A percentile compares a stretch with the other conserved stretches of the same genome.
phyloP scores from a whole-genome alignment of 1,284 basidiomycete species.

The Volvariella surrecta region DNA sequence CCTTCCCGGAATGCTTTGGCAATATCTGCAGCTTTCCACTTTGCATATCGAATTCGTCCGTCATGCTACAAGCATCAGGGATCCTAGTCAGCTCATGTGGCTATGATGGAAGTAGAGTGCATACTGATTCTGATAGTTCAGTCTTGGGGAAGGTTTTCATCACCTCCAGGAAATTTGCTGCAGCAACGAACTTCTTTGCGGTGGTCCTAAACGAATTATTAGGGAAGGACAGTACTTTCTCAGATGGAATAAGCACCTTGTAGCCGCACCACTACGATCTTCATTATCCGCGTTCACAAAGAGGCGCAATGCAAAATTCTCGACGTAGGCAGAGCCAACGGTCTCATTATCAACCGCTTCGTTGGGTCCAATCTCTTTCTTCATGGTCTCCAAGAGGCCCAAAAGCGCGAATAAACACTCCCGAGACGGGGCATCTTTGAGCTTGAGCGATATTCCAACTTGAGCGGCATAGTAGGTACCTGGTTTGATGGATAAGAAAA shows the following conservation, averaged over 20 bases:
- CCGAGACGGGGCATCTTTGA: constrained; percentile 52
- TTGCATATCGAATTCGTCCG: constrained; percentile 81
- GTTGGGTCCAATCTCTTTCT: constrained; percentile 62
- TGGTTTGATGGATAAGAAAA: constrained; percentile 21
- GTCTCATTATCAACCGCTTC: constrained; percentile 82
- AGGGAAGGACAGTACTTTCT: background rate
- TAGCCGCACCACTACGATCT: constrained; percentile 71
- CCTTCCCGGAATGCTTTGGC: constrained; percentile 86
- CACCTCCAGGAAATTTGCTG: constrained; percentile 81
- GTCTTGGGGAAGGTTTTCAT: constrained; percentile 66
- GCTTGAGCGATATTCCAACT: constrained; percentile 68
- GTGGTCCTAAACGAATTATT: constrained; percentile 46
- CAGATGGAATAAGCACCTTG: constrained; percentile 40
- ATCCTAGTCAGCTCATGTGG: constrained; percentile 7
- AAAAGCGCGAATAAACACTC: constrained; percentile 71
- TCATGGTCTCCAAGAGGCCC: constrained; percentile 75
- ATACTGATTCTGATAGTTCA: constrained; percentile 40
- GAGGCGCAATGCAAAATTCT: constrained; percentile 89
- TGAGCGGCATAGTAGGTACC: constrained; percentile 89
- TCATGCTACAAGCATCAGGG: constrained; percentile 37
- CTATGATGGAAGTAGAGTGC: constrained; percentile 9
- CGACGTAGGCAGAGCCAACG: constrained; percentile 82
- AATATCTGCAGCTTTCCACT: constrained; percentile 91
- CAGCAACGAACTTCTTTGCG: constrained; percentile 83
- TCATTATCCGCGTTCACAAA: constrained; percentile 89